Percentiles rank a stretch among this genome's conserved stretches.
phyloP scores from a whole-genome alignment of 2,329 filamentous ascomycete species.

The Fusarium sp. region DNA sequence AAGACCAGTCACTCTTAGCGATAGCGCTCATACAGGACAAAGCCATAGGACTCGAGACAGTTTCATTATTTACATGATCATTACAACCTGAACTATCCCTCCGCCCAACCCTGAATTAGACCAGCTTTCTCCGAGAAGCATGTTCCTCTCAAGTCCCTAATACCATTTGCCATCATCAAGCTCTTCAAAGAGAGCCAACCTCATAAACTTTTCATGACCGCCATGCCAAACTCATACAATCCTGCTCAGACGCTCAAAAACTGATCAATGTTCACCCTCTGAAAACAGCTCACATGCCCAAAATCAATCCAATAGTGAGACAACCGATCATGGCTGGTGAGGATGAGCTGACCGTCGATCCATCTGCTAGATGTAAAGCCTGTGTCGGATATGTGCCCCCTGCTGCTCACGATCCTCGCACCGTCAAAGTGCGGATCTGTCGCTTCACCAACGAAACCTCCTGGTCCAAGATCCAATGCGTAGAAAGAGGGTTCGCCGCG shows the following conservation, averaged over 20 bases:
- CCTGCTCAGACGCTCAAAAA: constrained; percentile 48
- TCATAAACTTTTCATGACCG: no score
- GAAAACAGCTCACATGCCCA: constrained; percentile 69
- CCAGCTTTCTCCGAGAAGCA: neutral
- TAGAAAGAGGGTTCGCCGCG: constrained; percentile 86
- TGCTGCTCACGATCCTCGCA: constrained; percentile 76
- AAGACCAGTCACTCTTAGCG: neutral
- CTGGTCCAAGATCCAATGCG: constrained; percentile 77
- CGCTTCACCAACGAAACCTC: constrained; percentile 71
- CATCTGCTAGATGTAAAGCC: constrained; percentile 81
- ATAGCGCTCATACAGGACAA: neutral
- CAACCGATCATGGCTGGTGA: constrained; percentile 80
- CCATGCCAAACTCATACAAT: neutral
- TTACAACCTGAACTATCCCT: neutral
- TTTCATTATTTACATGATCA: neutral
- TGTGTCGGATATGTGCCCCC: constrained; percentile 79
- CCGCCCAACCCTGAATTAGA: neutral
- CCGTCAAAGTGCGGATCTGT: constrained; percentile 77
- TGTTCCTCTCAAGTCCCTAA: neutral
- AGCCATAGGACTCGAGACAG: neutral
- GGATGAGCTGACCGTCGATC: constrained; percentile 79
- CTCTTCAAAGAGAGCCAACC: no score
- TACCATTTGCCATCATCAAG: no score
- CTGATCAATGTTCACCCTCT: constrained; percentile 68
- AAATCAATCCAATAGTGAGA: constrained; percentile 84